These are phyloP conservation scores for Nakaseomyces glabratus DNA, from an alignment of 1,139 yeast species.

Conservation along the genomic window DNA sequence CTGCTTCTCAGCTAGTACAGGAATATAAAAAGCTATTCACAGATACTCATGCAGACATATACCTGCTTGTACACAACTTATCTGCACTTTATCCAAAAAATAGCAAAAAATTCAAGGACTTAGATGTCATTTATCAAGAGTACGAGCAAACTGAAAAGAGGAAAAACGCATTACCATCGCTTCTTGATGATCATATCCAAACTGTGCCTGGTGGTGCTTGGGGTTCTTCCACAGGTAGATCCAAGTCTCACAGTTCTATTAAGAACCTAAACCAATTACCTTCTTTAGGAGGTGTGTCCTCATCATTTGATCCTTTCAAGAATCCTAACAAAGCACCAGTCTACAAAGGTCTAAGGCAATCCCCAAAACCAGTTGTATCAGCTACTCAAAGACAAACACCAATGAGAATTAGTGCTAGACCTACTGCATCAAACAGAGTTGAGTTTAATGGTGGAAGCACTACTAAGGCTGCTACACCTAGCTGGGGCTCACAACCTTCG, in stretches of 20 bases:
- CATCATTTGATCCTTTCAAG: constrained; percentile 19
- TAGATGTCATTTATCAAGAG: constrained; percentile 29
- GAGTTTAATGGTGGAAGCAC: neutral
- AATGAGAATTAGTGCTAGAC: constrained; percentile 3
- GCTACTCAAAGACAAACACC: constrained; percentile 5
- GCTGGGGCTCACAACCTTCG: constrained; percentile 1
- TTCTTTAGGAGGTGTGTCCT: constrained; percentile 17
- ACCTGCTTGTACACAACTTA: constrained; percentile 47
- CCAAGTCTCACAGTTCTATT: constrained; percentile 5
- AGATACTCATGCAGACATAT: constrained; percentile 39
- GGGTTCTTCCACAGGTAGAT: constrained; percentile 14
- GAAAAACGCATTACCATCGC: constrained; percentile 45
- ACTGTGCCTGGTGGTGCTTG: constrained; percentile 26
- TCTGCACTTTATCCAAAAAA: constrained; percentile 43
- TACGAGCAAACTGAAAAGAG: constrained; percentile 23
- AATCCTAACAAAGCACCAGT: constrained; percentile 11
- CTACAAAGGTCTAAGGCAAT: constrained; percentile 10
- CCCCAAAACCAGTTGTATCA: constrained; percentile 9
- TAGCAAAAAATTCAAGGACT: constrained; percentile 31
- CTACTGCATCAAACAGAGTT: constrained; percentile 2
- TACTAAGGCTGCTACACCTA: constrained; percentile 3
- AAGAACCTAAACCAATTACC: constrained; percentile 22
- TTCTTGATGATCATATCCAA: constrained; percentile 32
- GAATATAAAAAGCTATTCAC: constrained; percentile 48
- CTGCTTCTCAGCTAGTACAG: constrained; percentile 41